Conservation (phyloP, 164 flowering plant genomes). For the Aristolochia californica region DNA sequence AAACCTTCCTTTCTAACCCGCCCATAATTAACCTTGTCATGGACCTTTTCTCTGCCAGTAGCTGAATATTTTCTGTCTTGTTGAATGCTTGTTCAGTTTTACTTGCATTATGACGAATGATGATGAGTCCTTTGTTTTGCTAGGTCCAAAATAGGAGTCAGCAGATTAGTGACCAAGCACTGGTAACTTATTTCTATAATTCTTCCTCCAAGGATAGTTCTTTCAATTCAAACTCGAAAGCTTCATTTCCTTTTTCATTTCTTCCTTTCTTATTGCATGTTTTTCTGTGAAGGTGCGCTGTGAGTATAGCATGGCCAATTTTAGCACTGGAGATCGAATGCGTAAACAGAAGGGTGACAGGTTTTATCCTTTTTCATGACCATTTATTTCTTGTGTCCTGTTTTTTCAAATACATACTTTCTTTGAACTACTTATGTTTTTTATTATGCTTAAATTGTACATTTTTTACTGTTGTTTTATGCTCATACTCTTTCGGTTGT, state of each 20-base stretch:
- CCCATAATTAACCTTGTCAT: too few relatives aligned
- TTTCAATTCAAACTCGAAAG: background rate
- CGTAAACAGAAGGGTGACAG: slow-evolving; percentile 94
- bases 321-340: slow-evolving; percentile 90
- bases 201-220: background rate
- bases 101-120: too few relatives aligned
- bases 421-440: too few relatives aligned
- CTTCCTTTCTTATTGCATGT: background rate
- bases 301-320: slow-evolving; percentile 97
- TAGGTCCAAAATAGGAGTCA: slow-evolving; percentile 86
- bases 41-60: too few relatives aligned
- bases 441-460: too few relatives aligned
- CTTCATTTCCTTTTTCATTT: background rate
- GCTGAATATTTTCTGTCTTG: too few relatives aligned
- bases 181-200: slow-evolving; percentile 36
- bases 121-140: background rate
- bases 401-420: background rate
- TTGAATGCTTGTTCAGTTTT: too few relatives aligned
- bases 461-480: too few relatives aligned
- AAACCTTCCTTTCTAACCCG: too few relatives aligned
- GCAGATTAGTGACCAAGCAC: slow-evolving; percentile 67
- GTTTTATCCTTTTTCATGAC: slow-evolving; percentile 17
- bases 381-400: background rate
- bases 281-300: slow-evolving; percentile 63
- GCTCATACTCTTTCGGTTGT: too few relatives aligned